Evolutionary conservation across 768 basidiomycete genomes (phyloP).

Genomic region (Tephrocybe sp.): DNA sequence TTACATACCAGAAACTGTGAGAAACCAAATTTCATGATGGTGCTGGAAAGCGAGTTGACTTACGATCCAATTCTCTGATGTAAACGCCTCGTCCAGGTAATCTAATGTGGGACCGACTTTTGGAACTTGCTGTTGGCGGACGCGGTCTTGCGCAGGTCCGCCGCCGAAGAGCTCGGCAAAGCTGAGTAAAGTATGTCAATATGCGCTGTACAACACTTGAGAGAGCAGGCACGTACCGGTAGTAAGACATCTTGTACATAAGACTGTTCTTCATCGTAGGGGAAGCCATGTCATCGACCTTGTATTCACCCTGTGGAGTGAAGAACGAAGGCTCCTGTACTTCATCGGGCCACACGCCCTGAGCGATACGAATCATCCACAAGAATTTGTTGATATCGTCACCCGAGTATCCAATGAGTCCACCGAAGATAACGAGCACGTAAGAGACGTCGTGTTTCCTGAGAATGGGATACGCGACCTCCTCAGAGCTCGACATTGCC

Average conservation of each 20-base stretch:
- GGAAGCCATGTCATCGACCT: slow-evolving; percentile 82
- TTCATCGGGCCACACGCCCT: slow-evolving; percentile 98
- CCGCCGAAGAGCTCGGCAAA: slow-evolving; percentile 86
- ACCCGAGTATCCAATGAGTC: slow-evolving; percentile 93
- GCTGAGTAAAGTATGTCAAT: slow-evolving; percentile 32
- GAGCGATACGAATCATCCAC: slow-evolving; percentile 96
- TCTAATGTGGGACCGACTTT: slow-evolving; percentile 77
- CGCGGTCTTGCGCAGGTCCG: slow-evolving; percentile 74
- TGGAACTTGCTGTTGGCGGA: slow-evolving; percentile 84
- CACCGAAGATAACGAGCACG: slow-evolving; percentile 96
- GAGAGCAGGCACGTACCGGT: slow-evolving; percentile 50
- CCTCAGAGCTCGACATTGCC: slow-evolving; percentile 93
- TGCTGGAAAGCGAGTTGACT: slow-evolving; percentile 28
- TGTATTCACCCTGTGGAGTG: slow-evolving; percentile 89
- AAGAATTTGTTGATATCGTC: slow-evolving; percentile 99
- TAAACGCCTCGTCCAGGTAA: slow-evolving; percentile 96
- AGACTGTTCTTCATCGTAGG: slow-evolving; percentile 89
- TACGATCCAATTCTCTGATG: slow-evolving; percentile 99
- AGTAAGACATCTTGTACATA: slow-evolving; percentile 99
- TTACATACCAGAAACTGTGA: slow-evolving; percentile 5
- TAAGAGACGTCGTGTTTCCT: slow-evolving; percentile 98
- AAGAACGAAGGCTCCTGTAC: slow-evolving; percentile 96
- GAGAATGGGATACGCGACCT: slow-evolving; percentile 95
- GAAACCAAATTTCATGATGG: background rate
- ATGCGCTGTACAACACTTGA: background rate